A percentile compares a stretch with the other conserved stretches of the same genome.
Conservation (phyloP, 2,329 filamentous ascomycete species). For the Elsinoe fawcettii region DNA sequence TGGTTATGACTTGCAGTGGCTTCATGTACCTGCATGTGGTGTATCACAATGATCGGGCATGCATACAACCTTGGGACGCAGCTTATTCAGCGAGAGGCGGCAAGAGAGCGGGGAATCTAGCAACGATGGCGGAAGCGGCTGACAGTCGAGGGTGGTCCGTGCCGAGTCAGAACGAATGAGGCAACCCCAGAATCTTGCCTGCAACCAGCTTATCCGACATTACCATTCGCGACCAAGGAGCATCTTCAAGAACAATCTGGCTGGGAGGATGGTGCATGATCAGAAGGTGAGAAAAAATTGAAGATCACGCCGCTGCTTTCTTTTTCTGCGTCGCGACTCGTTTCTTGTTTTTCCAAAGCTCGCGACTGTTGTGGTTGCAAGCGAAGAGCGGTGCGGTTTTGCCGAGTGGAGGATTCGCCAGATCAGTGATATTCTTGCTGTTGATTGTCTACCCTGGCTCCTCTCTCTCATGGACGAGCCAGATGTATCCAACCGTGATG, state of each 20-base stretch:
- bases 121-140: neutral
- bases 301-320: neutral
- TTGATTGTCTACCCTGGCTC: neutral
- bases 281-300: neutral
- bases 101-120: neutral
- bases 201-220: neutral
- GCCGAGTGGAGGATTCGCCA: constrained; percentile 12
- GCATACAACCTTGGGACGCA: no score
- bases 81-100: constrained; percentile 1
- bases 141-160: constrained; percentile 1
- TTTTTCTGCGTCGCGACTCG: neutral
- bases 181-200: neutral
- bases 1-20: no score
- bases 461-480: constrained; percentile 10
- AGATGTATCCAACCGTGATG: constrained; percentile 11
- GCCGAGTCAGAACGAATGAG: constrained; percentile 1
- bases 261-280: neutral
- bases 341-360: neutral
- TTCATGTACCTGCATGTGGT: no score
- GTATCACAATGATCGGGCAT: no score
- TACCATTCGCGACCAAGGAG: neutral
- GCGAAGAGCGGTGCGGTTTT: neutral
- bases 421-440: constrained; percentile 12
- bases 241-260: neutral
- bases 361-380: neutral